These are phyloP conservation scores for Marasmius tenuissimus DNA, from an alignment of 1,284 basidiomycete species.

Conservation along the genomic window DNA sequence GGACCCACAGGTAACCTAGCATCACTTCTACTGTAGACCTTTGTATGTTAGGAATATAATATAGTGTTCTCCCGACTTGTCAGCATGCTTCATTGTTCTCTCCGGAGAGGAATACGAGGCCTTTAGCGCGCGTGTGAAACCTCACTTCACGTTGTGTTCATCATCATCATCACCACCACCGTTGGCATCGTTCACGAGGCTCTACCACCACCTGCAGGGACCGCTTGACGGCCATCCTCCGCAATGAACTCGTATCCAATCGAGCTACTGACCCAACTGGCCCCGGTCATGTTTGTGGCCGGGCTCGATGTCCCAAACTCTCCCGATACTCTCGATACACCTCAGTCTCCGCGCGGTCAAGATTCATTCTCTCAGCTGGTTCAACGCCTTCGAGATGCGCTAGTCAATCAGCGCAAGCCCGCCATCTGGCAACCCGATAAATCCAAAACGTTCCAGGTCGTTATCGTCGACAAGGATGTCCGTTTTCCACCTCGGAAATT, in stretches of 20 bases:
- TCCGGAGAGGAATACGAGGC: too few species aligned
- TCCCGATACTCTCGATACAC: conserved; percentile 15
- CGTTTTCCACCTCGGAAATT: conserved; percentile 88
- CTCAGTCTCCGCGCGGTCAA: conserved; percentile 29
- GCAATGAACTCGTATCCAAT: conserved; percentile 88
- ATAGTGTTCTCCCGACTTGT: background rate
- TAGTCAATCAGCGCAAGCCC: conserved; percentile 60
- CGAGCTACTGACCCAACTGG: conserved; percentile 81
- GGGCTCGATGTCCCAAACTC: conserved; percentile 56
- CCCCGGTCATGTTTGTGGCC: conserved; percentile 91
- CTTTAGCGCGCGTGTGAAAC: too few species aligned
- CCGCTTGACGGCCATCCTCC: background rate
- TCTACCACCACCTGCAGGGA: background rate
- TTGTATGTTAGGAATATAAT: background rate
- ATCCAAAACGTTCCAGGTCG: conserved; percentile 74
- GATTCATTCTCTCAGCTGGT: conserved; percentile 61
- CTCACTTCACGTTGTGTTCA: too few species aligned
- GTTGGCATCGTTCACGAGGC: background rate
- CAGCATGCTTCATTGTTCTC: too few species aligned
- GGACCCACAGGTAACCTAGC: background rate
- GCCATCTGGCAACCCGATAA: conserved; percentile 66
- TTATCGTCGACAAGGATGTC: conserved; percentile 80
- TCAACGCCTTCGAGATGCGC: conserved; percentile 60
- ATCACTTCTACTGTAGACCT: background rate
- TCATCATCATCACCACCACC: background rate